Evolutionary conservation across 345 rosid genomes (phyloP).

Genomic region (Populus davidiana): DNA sequence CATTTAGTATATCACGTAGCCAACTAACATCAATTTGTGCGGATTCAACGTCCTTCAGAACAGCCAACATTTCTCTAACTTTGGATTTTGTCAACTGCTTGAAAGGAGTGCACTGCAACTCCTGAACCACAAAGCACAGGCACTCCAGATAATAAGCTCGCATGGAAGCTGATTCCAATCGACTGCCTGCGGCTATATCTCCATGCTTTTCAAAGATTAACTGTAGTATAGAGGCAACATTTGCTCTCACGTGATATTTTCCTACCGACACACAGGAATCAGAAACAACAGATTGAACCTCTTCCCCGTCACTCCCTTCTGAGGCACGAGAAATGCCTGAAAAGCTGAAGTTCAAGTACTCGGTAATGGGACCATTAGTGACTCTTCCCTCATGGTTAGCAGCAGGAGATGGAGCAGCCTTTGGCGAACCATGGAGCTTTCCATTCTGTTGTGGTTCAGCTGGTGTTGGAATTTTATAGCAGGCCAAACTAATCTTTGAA

Average conservation of each 20-base stretch:
- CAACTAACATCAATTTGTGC: constrained; percentile 59
- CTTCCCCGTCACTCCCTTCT: constrained; percentile 48
- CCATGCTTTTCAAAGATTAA: constrained; percentile 62
- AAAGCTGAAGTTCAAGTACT: constrained; percentile 40
- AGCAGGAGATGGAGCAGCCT: constrained; percentile 12
- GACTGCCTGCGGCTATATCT: constrained; percentile 73
- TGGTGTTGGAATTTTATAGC: constrained; percentile 17
- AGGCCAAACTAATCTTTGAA: constrained; percentile 17
- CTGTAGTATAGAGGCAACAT: constrained; percentile 49
- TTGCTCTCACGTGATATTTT: constrained; percentile 62
- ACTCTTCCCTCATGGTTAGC: constrained; percentile 16
- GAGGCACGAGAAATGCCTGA: constrained; percentile 35
- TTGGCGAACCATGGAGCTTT: constrained; percentile 17
- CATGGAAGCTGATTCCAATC: constrained; percentile 62
- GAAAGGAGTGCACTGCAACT: constrained; percentile 54
- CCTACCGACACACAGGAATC: constrained; percentile 69
- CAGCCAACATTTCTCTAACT: constrained; percentile 61
- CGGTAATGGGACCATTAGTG: constrained; percentile 7
- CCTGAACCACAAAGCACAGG: constrained; percentile 65
- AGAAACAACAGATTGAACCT: constrained; percentile 51
- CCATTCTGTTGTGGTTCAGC: constrained; percentile 24
- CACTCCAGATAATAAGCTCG: constrained; percentile 70
- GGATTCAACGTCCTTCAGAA: constrained; percentile 75
- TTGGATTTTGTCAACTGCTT: constrained; percentile 60
- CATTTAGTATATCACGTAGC: constrained; percentile 53